Base-by-base conservation (phyloP, 257 asterid genomes). In the Leonotis leonurus region DNA sequence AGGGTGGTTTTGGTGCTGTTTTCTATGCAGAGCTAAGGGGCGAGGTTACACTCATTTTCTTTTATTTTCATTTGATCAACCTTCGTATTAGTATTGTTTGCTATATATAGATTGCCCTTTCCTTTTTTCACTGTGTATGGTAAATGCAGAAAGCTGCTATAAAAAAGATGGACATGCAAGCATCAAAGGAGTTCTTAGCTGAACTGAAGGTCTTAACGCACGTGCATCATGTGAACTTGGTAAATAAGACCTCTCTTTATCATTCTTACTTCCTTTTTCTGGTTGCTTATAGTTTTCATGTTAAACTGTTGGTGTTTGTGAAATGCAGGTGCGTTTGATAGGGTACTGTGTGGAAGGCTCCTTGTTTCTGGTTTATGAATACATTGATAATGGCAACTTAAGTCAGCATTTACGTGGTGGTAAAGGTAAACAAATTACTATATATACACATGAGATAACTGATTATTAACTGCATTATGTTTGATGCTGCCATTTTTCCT, bases 161-260 rank as follows among this genome's bases (percentile, higher is more conserved):
- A 32, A 87, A 87, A 82, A 78, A 83, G 79, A 84, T 89, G 97
- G 94, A 86, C 61, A 86, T 86, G 97, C 91, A 86, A 80, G 97
- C 94, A 51, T 79, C 97, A 6, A 86, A 83, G 75, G 95, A 86
- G 55, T 89, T 89, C 65, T 73, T 89, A 8, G 89, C 97, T 18
- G 95, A 89, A 60, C 73, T 89, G 56, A 89, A 81, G 40, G 95
- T 86, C 61, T 71, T 86, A 76, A 86, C 97, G 0, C 94, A 78
- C 29, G 97, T 87, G 65, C 97, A 89, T 72, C 97, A 90, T 70
- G 83, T 90, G 59, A 90, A 90, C 78, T 79, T 90, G 97, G 97
- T 89, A 84, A 60, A 3, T 24, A 48, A 21, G 1, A 7, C 9
- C 18, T 22, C 29, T 30, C 17, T 37, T 3, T 37, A 14, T 37